Evolutionary conservation across 371 early-diverging fungal species (phyloP).

Genomic region (Mortierella sp.): DNA sequence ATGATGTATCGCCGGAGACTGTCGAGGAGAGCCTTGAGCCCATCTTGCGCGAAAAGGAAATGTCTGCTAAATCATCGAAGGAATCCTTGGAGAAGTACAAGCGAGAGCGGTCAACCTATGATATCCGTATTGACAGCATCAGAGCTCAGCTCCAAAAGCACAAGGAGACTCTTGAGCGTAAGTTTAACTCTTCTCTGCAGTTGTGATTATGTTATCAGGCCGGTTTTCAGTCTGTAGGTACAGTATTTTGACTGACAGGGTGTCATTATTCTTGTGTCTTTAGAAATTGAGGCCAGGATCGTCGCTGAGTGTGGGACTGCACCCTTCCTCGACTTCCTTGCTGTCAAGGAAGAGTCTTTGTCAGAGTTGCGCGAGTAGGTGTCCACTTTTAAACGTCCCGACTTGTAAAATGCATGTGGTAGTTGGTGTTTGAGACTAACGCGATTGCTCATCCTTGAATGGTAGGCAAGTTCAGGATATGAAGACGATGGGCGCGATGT

Average conservation of each 20-base stretch:
- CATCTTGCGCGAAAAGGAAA: slow-evolving; percentile 19
- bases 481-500: slow-evolving; percentile 53
- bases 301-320: slow-evolving; percentile 26
- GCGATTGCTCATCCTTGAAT: not conserved
- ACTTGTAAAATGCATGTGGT: slow-evolving; percentile 41
- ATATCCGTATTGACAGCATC: slow-evolving; percentile 30
- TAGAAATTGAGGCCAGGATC: slow-evolving; percentile 33
- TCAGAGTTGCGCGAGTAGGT: slow-evolving; percentile 54
- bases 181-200: not conserved
- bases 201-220: not conserved
- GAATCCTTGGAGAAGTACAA: slow-evolving; percentile 20
- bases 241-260: not conserved
- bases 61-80: not conserved
- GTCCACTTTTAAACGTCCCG: too few relatives aligned
- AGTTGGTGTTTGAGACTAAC: not conserved
- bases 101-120: slow-evolving; percentile 22
- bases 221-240: not conserved
- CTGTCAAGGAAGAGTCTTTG: slow-evolving; percentile 41
- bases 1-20: slow-evolving; percentile 17
- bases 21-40: slow-evolving; percentile 21
- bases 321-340: slow-evolving; percentile 29
- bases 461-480: slow-evolving; percentile 44
- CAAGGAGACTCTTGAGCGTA: slow-evolving; percentile 29
- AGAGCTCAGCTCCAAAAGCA: slow-evolving; percentile 26
- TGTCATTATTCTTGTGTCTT: not conserved